A percentile compares a stretch with the other conserved stretches of the same genome.
phyloP scores from a whole-genome alignment of 768 basidiomycete species.

The Hericium alpestre region DNA sequence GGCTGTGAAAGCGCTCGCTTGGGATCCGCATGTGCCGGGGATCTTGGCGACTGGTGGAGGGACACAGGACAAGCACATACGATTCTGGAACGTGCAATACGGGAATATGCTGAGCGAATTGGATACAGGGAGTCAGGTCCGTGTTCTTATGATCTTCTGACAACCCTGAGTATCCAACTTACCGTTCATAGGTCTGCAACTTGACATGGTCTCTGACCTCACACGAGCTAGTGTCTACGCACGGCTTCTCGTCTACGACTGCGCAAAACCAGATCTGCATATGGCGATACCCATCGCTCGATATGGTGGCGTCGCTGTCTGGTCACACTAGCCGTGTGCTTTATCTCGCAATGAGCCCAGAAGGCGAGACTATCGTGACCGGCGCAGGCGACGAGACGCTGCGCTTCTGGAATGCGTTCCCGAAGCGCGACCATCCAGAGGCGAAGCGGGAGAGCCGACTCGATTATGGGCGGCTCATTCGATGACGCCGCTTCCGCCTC shows the following conservation, averaged over 20 bases:
- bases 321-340: conserved; percentile 93
- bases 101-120: conserved; percentile 79
- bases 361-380: conserved; percentile 95
- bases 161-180: background rate
- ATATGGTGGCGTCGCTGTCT: conserved; percentile 89
- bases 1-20: conserved; percentile 95
- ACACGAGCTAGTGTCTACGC: conserved; percentile 95
- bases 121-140: conserved; percentile 92
- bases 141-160: conserved; percentile 9
- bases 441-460: conserved; percentile 28
- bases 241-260: conserved; percentile 88
- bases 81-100: conserved; percentile 91
- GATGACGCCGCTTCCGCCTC: conserved; percentile 11
- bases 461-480: conserved; percentile 35
- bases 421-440: conserved; percentile 46
- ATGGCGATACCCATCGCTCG: conserved; percentile 88
- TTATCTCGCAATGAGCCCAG: conserved; percentile 95
- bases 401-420: conserved; percentile 96
- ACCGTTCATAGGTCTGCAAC: conserved; percentile 71
- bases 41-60: conserved; percentile 92
- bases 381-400: conserved; percentile 97
- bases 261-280: conserved; percentile 95
- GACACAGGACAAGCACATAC: conserved; percentile 96
- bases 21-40: conserved; percentile 91
- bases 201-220: conserved; percentile 93